A percentile compares a stretch with the other conserved stretches of the same genome.
Conservation (phyloP, 75 land plant species). For the Pinus albicaulis region DNA sequence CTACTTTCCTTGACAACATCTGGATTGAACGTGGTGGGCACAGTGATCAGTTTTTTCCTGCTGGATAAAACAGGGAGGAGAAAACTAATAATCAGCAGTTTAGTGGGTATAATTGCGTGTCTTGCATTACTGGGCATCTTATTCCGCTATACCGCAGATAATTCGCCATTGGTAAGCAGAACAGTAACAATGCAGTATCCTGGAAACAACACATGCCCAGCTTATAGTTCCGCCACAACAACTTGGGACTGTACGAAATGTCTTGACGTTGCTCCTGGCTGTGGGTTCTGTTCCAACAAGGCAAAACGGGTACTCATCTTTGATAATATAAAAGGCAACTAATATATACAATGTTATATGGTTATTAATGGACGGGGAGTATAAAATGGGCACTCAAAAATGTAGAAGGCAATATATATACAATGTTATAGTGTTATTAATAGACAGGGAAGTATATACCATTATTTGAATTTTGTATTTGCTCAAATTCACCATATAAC, state of each 20-base stretch:
- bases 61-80: constrained; percentile 60
- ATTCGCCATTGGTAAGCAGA: constrained; percentile 22
- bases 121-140: constrained; percentile 23
- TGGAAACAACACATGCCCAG: constrained; percentile 9
- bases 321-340: no score
- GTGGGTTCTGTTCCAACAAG: constrained; percentile 41
- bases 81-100: constrained; percentile 14
- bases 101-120: constrained; percentile 23
- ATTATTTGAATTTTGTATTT: no score
- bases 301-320: constrained; percentile 21
- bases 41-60: constrained; percentile 22
- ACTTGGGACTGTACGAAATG: constrained; percentile 30
- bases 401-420: no score
- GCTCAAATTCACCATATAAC: no score
- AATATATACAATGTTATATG: no score
- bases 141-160: constrained; percentile 22
- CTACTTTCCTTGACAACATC: background rate
- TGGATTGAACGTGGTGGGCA: background rate
- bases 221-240: background rate
- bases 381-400: no score
- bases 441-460: no score
- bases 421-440: no score
- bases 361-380: no score
- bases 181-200: background rate
- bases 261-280: constrained; percentile 19